A percentile compares a stretch with the other conserved stretches of the same genome.
Conservation (phyloP, 306 rosid species). For the Delonix regia region DNA sequence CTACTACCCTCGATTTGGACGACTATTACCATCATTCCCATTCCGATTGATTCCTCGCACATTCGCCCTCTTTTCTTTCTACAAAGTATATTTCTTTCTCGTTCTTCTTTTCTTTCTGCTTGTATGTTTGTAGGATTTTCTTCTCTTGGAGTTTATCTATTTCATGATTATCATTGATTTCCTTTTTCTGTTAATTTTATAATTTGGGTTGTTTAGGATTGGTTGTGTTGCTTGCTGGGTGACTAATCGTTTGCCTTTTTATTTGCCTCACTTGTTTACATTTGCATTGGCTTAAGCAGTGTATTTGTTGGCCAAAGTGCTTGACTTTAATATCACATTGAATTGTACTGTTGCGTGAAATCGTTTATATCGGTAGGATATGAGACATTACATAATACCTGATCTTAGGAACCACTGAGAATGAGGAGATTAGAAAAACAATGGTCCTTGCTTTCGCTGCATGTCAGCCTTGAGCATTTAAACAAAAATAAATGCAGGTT, state of each 20-base stretch:
- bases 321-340: not conserved
- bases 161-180: not conserved
- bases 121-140: not conserved
- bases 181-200: not conserved
- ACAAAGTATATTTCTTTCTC: conserved; percentile 31
- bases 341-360: not conserved
- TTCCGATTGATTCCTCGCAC: conserved; percentile 53
- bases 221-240: not conserved
- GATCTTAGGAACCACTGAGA: not conserved
- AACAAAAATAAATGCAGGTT: not conserved
- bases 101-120: not conserved
- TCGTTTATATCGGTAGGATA: not conserved
- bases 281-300: not conserved
- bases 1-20: conserved; percentile 46
- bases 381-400: not conserved
- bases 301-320: not conserved
- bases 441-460: not conserved
- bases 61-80: not conserved
- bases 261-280: conserved; percentile 7
- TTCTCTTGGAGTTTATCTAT: not conserved
- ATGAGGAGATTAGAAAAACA: not conserved
- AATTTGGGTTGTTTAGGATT: conserved; percentile 4
- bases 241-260: not conserved
- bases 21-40: conserved; percentile 57
- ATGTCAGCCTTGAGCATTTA: not conserved